Evolutionary conservation across 2,329 filamentous ascomycete species (phyloP).

Genomic region (Sporothrix luriei): DNA sequence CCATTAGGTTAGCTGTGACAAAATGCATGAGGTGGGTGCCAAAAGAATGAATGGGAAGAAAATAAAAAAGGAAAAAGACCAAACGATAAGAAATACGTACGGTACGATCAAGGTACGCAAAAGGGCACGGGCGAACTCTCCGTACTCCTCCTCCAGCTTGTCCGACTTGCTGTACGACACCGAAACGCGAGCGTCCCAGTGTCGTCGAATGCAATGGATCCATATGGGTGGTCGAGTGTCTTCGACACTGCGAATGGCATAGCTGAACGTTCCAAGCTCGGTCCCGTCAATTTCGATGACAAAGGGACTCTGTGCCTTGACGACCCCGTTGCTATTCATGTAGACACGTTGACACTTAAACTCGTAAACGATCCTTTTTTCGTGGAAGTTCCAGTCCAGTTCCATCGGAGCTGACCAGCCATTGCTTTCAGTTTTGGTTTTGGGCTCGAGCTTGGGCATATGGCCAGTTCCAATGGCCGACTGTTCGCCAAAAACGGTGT

Average conservation of each 20-base stretch:
- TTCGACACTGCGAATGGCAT: conserved; percentile 36
- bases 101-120: conserved; percentile 38
- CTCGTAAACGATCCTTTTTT: conserved; percentile 37
- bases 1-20: background rate
- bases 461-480: background rate
- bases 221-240: conserved; percentile 36
- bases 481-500: background rate
- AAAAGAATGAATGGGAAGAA: too few species aligned
- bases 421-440: background rate
- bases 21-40: background rate
- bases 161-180: conserved; percentile 36
- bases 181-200: conserved; percentile 42
- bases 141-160: conserved; percentile 36
- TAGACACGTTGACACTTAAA: conserved; percentile 35
- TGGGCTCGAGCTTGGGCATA: too few species aligned
- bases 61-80: background rate
- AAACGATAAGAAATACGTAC: conserved; percentile 32
- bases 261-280: conserved; percentile 33
- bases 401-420: background rate
- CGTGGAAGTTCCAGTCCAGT: conserved; percentile 31
- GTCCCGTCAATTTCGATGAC: conserved; percentile 38
- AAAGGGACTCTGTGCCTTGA: conserved; percentile 29
- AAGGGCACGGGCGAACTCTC: conserved; percentile 38
- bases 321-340: background rate
- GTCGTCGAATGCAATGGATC: conserved; percentile 41